Evolutionary conservation across 805 yeast genomes (phyloP).

Genomic region (Starmerella davenportii): DNA sequence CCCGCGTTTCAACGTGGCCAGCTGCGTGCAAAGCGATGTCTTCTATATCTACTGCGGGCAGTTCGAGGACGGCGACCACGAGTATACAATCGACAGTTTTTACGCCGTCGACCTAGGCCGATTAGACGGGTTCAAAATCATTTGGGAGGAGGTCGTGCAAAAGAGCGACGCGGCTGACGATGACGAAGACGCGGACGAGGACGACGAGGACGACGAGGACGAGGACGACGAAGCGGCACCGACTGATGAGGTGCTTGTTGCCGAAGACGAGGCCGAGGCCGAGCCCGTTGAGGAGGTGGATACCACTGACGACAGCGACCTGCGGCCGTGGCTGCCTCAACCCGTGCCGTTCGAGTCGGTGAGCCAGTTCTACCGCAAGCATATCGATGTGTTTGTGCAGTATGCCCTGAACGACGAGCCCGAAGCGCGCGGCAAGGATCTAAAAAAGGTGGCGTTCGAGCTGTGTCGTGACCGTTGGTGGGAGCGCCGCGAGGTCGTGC

Average conservation of each 20-base stretch:
- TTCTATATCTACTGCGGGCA: conserved; percentile 79
- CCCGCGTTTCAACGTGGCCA: conserved; percentile 68
- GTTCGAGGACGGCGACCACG: conserved; percentile 78
- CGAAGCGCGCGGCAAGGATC: conserved; percentile 73
- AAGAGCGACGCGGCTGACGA: conserved; percentile 25
- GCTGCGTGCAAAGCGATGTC: conserved; percentile 69
- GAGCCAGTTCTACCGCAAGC: conserved; percentile 67
- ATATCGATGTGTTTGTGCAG: conserved; percentile 72
- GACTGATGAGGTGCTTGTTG: conserved; percentile 25
- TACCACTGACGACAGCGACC: conserved; percentile 63
- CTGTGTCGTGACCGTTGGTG: conserved; percentile 91
- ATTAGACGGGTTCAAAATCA: conserved; percentile 70
- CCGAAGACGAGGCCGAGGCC: conserved; percentile 27
- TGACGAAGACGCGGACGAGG: conserved; percentile 50
- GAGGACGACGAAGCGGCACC: conserved; percentile 20
- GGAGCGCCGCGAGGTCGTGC: conserved; percentile 90
- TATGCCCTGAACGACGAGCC: conserved; percentile 83
- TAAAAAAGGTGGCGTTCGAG: conserved; percentile 78
- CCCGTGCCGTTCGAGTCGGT: conserved; percentile 83
- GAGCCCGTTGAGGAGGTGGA: conserved; percentile 50
- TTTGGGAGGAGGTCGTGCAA: conserved; percentile 57
- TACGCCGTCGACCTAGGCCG: conserved; percentile 73
- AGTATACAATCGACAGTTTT: conserved; percentile 65
- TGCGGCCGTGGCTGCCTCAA: conserved; percentile 92
- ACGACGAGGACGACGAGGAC: conserved; percentile 54